phyloP scores from a whole-genome alignment of 2,329 filamentous ascomycete species.

The Orbilia ellipsospora region DNA sequence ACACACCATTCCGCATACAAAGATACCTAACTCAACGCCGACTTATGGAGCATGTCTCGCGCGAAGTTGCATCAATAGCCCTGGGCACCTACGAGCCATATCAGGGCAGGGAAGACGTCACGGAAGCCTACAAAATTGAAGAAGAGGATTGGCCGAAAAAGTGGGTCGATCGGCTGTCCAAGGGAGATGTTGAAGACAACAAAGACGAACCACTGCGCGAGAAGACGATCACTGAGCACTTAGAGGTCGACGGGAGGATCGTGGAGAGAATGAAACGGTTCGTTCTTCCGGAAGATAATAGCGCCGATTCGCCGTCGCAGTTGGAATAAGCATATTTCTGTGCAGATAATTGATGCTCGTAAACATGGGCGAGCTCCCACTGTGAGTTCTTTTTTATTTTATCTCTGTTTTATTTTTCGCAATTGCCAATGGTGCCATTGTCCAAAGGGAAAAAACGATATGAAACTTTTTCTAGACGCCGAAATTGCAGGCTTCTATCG shows the following conservation, averaged over 20 bases:
- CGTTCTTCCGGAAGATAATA: constrained; percentile 44
- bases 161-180: constrained; percentile 36
- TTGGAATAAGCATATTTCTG: constrained; percentile 34
- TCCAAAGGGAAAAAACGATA: background rate
- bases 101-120: constrained; percentile 58
- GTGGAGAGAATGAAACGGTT: constrained; percentile 55
- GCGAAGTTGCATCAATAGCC: constrained; percentile 86
- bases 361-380: background rate
- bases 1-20: constrained; percentile 85
- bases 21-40: constrained; percentile 86
- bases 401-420: constrained; percentile 6
- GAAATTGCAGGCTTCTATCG: constrained; percentile 40
- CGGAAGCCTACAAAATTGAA: constrained; percentile 41
- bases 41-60: constrained; percentile 87
- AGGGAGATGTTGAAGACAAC: constrained; percentile 37
- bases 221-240: constrained; percentile 47
- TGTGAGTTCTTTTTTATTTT: background rate
- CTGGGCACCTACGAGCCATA: constrained; percentile 70
- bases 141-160: constrained; percentile 54
- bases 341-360: background rate
- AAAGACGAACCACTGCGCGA: constrained; percentile 53
- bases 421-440: constrained; percentile 9
- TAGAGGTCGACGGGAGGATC: constrained; percentile 52
- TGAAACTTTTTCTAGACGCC: constrained; percentile 41
- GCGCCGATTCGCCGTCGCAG: constrained; percentile 33